Evolutionary conservation across 495 filamentous ascomycete species (phyloP).

Genomic region (Pyronema domesticum): DNA sequence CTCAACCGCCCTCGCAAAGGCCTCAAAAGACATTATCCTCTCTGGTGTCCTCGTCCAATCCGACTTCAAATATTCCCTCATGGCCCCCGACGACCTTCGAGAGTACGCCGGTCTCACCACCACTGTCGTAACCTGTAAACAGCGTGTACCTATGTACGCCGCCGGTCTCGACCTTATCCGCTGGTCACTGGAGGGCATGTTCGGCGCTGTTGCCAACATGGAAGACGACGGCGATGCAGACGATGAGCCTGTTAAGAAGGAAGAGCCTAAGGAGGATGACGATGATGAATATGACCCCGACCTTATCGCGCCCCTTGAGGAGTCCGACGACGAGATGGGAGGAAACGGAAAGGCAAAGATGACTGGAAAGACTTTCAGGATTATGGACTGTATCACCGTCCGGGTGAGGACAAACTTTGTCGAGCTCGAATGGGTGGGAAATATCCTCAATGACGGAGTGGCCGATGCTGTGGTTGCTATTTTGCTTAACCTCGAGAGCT

Average conservation of each 20-base stretch:
- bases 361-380: conserved; percentile 24
- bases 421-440: conserved; percentile 92
- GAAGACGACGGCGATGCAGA: conserved; percentile 40
- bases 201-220: conserved; percentile 46
- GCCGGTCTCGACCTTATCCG: conserved; percentile 79
- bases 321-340: conserved; percentile 38
- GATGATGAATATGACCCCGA: conserved; percentile 32
- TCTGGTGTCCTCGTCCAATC: conserved; percentile 87
- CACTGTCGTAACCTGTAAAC: conserved; percentile 78
- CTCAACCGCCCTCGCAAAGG: background rate
- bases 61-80: conserved; percentile 86
- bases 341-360: conserved; percentile 42
- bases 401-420: conserved; percentile 48
- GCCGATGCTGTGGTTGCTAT: conserved; percentile 90
- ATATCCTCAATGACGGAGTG: conserved; percentile 91
- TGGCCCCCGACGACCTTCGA: conserved; percentile 87
- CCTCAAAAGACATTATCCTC: conserved; percentile 37
- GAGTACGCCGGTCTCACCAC: conserved; percentile 93
- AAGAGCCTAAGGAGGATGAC: conserved; percentile 26
- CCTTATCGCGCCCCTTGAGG: conserved; percentile 28
- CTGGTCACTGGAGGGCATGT: conserved; percentile 88
- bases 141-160: conserved; percentile 65
- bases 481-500: conserved; percentile 73
- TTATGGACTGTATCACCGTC: conserved; percentile 82
- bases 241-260: conserved; percentile 25